Conservation (phyloP, 2,329 filamentous ascomycete genomes). For the Raffaelea albimanens region DNA sequence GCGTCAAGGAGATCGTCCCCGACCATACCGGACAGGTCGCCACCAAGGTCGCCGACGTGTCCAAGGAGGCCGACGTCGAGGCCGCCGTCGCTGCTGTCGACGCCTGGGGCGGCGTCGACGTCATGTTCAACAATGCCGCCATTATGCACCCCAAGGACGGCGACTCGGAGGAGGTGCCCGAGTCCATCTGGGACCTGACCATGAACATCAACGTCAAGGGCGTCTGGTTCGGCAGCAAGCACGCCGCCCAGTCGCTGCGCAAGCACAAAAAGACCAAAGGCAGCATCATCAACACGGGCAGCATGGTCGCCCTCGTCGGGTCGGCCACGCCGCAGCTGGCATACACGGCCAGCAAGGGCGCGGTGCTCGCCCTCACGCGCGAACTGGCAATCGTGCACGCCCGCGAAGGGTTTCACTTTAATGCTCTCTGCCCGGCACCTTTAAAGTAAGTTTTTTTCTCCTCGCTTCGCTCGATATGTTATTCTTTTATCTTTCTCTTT, state of each 20-base stretch:
- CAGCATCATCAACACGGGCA: slow-evolving; percentile 88
- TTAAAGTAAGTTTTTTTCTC: slow-evolving; percentile 56
- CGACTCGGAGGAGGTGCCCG: slow-evolving; percentile 73
- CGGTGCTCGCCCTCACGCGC: slow-evolving; percentile 79
- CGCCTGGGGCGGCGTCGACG: slow-evolving; percentile 75
- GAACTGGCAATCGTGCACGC: slow-evolving; percentile 90
- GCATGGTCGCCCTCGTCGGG: slow-evolving; percentile 78
- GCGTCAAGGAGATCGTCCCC: slow-evolving; percentile 67
- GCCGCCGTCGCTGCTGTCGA: slow-evolving; percentile 67
- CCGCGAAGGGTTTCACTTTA: slow-evolving; percentile 81
- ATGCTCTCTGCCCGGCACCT: slow-evolving; percentile 80
- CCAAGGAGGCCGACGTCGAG: slow-evolving; percentile 71
- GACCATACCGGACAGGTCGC: slow-evolving; percentile 46
- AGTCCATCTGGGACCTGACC: slow-evolving; percentile 89
- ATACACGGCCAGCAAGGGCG: slow-evolving; percentile 90
- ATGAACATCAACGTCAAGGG: slow-evolving; percentile 95
- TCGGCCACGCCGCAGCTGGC: slow-evolving; percentile 82
- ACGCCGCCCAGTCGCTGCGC: slow-evolving; percentile 74
- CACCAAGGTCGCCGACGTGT: slow-evolving; percentile 62
- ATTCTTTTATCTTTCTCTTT: no score
- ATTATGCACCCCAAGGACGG: slow-evolving; percentile 86
- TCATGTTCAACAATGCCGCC: slow-evolving; percentile 96
- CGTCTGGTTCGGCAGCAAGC: slow-evolving; percentile 94
- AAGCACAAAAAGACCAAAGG: slow-evolving; percentile 69
- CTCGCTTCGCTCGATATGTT: no score